Conservation (phyloP, 495 filamentous ascomycete genomes). For the Haplographium delicatum region DNA sequence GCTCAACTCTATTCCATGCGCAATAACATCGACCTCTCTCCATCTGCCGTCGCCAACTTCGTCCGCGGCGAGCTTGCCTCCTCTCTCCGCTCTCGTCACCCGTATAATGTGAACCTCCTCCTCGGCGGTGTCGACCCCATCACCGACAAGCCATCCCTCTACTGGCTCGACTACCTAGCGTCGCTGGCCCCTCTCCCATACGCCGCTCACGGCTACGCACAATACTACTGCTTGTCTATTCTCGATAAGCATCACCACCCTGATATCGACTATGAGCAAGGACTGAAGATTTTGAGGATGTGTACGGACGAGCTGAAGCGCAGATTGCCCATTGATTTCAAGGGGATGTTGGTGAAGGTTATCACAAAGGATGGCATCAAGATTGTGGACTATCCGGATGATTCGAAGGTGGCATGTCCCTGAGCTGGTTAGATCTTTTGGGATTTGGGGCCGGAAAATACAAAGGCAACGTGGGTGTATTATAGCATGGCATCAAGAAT, state of each 20-base stretch:
- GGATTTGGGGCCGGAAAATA: not conserved
- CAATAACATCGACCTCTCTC: slow-evolving; percentile 84
- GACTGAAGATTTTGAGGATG: slow-evolving; percentile 83
- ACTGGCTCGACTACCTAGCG: slow-evolving; percentile 97
- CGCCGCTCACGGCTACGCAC: slow-evolving; percentile 95
- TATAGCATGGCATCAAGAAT: slow-evolving; percentile 26
- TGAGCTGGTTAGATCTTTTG: slow-evolving; percentile 25
- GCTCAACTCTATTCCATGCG: slow-evolving; percentile 98
- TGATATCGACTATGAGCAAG: slow-evolving; percentile 79
- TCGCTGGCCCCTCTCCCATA: slow-evolving; percentile 84
- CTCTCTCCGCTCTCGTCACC: slow-evolving; percentile 82
- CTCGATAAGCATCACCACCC: slow-evolving; percentile 98
- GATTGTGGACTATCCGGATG: slow-evolving; percentile 75
- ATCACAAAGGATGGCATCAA: slow-evolving; percentile 87
- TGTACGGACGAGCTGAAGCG: slow-evolving; percentile 96
- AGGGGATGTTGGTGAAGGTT: slow-evolving; percentile 88
- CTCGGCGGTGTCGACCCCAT: slow-evolving; percentile 88
- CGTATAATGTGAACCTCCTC: slow-evolving; percentile 93
- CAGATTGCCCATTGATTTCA: slow-evolving; percentile 95
- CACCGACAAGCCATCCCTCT: slow-evolving; percentile 78
- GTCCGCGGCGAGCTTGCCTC: slow-evolving; percentile 88
- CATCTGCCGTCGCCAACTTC: slow-evolving; percentile 82
- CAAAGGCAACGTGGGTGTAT: slow-evolving; percentile 15
- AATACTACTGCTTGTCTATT: slow-evolving; percentile 94
- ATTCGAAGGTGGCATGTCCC: slow-evolving; percentile 50